Evolutionary conservation across 345 rosid species (phyloP), one percentile per base, ranked within the genome.

Genomic region (Kernera saxatilis): DNA sequence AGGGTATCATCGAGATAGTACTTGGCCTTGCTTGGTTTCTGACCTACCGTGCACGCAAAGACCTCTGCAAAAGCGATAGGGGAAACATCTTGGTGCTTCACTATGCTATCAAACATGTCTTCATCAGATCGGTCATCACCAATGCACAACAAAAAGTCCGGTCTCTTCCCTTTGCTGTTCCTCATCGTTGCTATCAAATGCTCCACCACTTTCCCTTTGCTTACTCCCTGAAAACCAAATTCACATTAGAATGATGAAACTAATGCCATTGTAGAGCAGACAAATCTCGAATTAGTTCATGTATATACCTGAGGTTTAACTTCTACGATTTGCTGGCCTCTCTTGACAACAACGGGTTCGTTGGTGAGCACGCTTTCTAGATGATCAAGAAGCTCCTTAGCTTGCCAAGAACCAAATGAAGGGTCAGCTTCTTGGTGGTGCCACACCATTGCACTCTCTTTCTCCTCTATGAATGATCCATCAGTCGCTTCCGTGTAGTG

Each of bases 401-500:
- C 93, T 77, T 91, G 97, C 80, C 79, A 81, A 9, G 86, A 68
- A 23, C 96, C 95, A 6, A 91, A 87, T 12, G 88, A 81, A 40
- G 78, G 80, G 77, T 91, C 97, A 26, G 97, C 85, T 29, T 84
- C 87, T 30, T 82, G 85, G 74, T 88, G 82, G 67, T 91, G 96
- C 97, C 97, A 91, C 55, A 91, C 96, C 69, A 91, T 26, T 43
- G 93, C 97, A 72, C 84, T 84, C 76, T 91, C 93, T 79, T 91
- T 91, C 49, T 75, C 78, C 70, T 91, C 97, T 49, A 91, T 84
- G 64, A 63, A 85, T 4, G 97, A 91, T 11, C 97, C 97, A 79
- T 91, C 97, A 0, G 97, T 91, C 44, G 93, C 65, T 68, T 88
- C 96, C 0, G 74, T 86, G 50, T 91, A 91, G 36, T 82, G 86